Conservation (phyloP, 2,329 filamentous ascomycete genomes). For the Aspergillus sp. region DNA sequence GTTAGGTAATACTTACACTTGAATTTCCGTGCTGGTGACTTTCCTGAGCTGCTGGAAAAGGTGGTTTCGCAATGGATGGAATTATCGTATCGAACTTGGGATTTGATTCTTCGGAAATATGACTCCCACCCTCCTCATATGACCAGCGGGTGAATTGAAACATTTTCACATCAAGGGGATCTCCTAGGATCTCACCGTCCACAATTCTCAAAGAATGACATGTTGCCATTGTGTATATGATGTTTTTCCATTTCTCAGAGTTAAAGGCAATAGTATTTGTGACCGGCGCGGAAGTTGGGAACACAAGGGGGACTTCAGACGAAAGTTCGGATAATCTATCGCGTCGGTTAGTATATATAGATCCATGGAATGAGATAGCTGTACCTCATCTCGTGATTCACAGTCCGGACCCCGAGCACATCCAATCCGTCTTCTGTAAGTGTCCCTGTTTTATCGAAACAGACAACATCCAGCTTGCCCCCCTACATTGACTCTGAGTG, state of each 20-base stretch:
- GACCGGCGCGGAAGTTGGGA: constrained; percentile 49
- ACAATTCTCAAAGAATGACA: constrained; percentile 88
- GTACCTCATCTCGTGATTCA: constrained; percentile 54
- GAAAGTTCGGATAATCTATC: constrained; percentile 70
- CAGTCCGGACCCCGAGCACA: constrained; percentile 80
- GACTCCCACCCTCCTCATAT: constrained; percentile 76
- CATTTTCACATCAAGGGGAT: constrained; percentile 96
- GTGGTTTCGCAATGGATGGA: constrained; percentile 85
- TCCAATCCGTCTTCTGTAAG: constrained; percentile 94
- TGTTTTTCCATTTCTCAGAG: constrained; percentile 61
- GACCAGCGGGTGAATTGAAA: constrained; percentile 94
- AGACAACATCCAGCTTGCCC: constrained; percentile 92
- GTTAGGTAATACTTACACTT: constrained; percentile 11
- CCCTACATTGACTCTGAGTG: constrained; percentile 76
- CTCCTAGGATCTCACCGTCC: constrained; percentile 83
- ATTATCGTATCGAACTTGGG: constrained; percentile 68
- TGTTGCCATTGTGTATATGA: constrained; percentile 92
- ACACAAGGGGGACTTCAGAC: constrained; percentile 51
- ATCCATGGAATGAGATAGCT: too few relatives aligned
- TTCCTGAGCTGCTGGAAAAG: constrained; percentile 48
- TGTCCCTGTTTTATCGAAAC: constrained; percentile 98
- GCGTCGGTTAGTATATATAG: constrained; percentile 8
- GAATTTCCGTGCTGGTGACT: constrained; percentile 11
- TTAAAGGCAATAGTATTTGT: constrained; percentile 53
- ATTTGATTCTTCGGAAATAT: constrained; percentile 58